Percentiles rank a stretch among this genome's conserved stretches.
Evolutionary conservation across 768 basidiomycete species (phyloP).

Genomic region (Trichaptum fuscoviolaceum): DNA sequence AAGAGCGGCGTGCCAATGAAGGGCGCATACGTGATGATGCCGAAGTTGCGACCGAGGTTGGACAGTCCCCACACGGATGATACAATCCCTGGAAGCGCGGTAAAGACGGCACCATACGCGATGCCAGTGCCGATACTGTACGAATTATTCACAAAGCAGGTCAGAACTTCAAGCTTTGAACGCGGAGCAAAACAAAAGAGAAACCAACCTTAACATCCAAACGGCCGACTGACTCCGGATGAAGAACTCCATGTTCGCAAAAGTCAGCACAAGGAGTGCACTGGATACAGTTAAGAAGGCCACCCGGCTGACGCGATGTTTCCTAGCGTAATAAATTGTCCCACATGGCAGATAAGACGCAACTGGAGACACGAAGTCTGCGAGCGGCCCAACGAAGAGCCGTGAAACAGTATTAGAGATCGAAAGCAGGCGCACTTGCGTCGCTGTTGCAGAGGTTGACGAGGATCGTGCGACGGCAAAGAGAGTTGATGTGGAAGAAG

Average conservation of each 20-base stretch:
- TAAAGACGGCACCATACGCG: slow-evolving; percentile 67
- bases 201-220: slow-evolving; percentile 65
- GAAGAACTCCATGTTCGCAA: slow-evolving; percentile 48
- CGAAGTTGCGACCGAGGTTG: slow-evolving; percentile 75
- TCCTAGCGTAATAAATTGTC: slow-evolving; percentile 32
- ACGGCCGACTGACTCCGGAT: slow-evolving; percentile 45
- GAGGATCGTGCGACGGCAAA: slow-evolving; percentile 14
- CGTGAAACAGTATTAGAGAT: slow-evolving; percentile 68
- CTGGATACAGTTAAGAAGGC: slow-evolving; percentile 51
- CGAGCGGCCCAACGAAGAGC: slow-evolving; percentile 60
- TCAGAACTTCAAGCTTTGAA: too few relatives aligned
- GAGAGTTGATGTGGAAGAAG: slow-evolving; percentile 9
- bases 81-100: slow-evolving; percentile 64
- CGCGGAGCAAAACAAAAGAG: background rate
- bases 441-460: slow-evolving; percentile 38
- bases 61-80: slow-evolving; percentile 65
- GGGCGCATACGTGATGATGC: slow-evolving; percentile 67
- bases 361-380: slow-evolving; percentile 67
- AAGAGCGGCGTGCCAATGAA: slow-evolving; percentile 72
- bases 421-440: slow-evolving; percentile 68
- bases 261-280: slow-evolving; percentile 43
- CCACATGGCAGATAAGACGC: slow-evolving; percentile 38
- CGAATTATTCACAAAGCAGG: background rate
- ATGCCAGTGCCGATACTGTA: slow-evolving; percentile 58
- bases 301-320: slow-evolving; percentile 56